Evolutionary conservation across 2,329 filamentous ascomycete genomes (phyloP), one percentile per base, ranked within the genome.

Genomic region (Ophiostoma tasmaniense): DNA sequence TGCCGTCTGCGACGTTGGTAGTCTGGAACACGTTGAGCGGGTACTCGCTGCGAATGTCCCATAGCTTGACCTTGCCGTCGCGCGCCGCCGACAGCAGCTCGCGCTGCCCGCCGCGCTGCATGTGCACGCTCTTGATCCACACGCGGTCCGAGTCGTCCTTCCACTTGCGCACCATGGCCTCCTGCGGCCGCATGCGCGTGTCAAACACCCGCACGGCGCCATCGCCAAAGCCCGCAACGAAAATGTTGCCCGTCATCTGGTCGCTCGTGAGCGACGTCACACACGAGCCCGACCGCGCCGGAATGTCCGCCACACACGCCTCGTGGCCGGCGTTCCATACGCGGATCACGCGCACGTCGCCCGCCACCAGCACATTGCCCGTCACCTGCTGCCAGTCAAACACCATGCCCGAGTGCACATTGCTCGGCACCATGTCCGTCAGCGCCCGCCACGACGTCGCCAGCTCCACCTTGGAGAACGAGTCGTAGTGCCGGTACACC

Each of bases 341-440:
- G 45, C 93, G 87, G 74, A 99, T 97, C 42, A 97, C 91, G 70
- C 95, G 91, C 68, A 97, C 92, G 77, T 99, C 95, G 62, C 95
- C 95, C 13, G 95, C 95, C 39, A 98, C 95, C n/a, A 99, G 84
- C 8, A 96, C 89, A 71, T 92, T 91, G 8, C 95, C 95, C 73
- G 92, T 92, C n/a, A 96, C 93, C 80, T 99, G 95, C 77, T 98
- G 94, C 95, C 95, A 99, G 78, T 99, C 94, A 76, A 98, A 96
- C 33, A 98, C 94, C 79, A 99, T 90, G 28, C 95, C 95, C 1
- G 93, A 93, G 77, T 97, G 96, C 75, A 93, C 90, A 75, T 94
- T 97, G 77, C 92, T 96, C 3, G 93, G 92, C 6, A 98, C 90
- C 76, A 98, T 90, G 79, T 99, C 92, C 14, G 92, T 96, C 70